These are phyloP conservation scores for Kodamaea fukazawae DNA, from an alignment of 805 yeast species.

Conservation along the genomic window DNA sequence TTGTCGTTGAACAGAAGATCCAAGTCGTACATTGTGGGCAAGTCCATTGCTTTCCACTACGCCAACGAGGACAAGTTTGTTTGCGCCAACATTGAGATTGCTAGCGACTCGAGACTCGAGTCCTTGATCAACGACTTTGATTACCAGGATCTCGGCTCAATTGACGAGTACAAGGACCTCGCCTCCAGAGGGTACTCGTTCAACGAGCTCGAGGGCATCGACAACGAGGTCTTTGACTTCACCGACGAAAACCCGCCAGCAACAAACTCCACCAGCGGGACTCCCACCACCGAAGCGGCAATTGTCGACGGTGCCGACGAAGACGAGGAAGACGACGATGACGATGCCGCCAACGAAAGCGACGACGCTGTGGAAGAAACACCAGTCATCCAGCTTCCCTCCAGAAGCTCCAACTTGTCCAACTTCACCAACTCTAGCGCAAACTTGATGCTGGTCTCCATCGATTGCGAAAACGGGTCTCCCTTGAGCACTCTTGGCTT, in stretches of 20 bases:
- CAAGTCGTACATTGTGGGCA: conserved; percentile 58
- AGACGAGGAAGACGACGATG: conserved; percentile 4
- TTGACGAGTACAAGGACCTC: not conserved
- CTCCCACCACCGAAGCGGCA: not conserved
- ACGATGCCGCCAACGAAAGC: conserved; percentile 1
- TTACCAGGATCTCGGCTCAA: conserved; percentile 4
- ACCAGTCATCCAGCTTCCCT: too few species aligned
- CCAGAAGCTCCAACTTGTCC: not conserved
- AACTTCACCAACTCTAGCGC: conserved; percentile 8
- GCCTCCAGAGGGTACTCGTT: conserved; percentile 6
- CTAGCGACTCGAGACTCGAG: conserved; percentile 10
- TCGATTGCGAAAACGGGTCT: conserved; percentile 14
- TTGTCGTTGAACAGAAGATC: conserved; percentile 57
- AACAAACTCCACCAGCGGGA: not conserved
- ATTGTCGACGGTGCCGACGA: not conserved
- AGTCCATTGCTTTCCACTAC: conserved; percentile 52
- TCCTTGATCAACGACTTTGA: conserved; percentile 8
- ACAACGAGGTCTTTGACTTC: conserved; percentile 8
- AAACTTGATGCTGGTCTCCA: conserved; percentile 3
- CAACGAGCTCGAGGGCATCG: conserved; percentile 13
- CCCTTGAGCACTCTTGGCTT: conserved; percentile 8
- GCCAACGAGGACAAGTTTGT: conserved; percentile 56
- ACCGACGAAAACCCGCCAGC: conserved; percentile 2
- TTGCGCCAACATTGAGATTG: conserved; percentile 55
- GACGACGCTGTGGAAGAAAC: not conserved